Conservation (phyloP, 129 eudicot genomes). For the Flaveria bidentis region DNA sequence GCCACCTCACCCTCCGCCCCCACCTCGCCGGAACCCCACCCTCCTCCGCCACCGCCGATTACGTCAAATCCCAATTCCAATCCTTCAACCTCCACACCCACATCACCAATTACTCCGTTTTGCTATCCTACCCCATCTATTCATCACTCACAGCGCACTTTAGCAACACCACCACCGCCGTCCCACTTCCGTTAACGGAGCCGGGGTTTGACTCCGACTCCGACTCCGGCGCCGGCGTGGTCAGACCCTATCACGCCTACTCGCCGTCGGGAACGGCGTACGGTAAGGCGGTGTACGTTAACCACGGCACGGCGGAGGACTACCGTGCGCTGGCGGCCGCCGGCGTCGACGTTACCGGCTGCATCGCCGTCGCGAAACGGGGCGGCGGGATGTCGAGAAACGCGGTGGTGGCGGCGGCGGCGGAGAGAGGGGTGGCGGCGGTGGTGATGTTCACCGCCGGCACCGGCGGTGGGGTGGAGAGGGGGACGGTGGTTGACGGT, state of each 20-base stretch:
- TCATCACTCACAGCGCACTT: slow-evolving; percentile 63
- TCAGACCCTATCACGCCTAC: slow-evolving; percentile 79
- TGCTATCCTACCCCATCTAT: slow-evolving; percentile 62
- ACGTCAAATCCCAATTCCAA: slow-evolving; percentile 55
- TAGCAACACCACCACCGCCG: slow-evolving; percentile 30
- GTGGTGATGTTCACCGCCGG: slow-evolving; percentile 76
- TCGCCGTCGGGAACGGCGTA: slow-evolving; percentile 73
- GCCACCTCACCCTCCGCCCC: slow-evolving; percentile 82
- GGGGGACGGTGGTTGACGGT: slow-evolving; percentile 86
- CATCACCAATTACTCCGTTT: slow-evolving; percentile 40
- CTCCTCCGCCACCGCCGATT: slow-evolving; percentile 49
- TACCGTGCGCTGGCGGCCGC: slow-evolving; percentile 49
- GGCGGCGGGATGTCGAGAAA: slow-evolving; percentile 72
- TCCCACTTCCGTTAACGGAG: slow-evolving; percentile 40
- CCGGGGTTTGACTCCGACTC: slow-evolving; percentile 8
- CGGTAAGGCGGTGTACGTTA: slow-evolving; percentile 62
- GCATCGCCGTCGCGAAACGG: slow-evolving; percentile 64
- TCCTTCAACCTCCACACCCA: slow-evolving; percentile 50
- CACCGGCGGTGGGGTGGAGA: slow-evolving; percentile 63
- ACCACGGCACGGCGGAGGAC: slow-evolving; percentile 68
- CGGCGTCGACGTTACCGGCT: slow-evolving; percentile 60
- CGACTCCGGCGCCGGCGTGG: slow-evolving; percentile 30
- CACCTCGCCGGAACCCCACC: slow-evolving; percentile 83
- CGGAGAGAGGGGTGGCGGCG: slow-evolving; percentile 72
- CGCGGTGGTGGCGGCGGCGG: slow-evolving; percentile 63